Evolutionary conservation across 495 filamentous ascomycete genomes (phyloP), one percentile per base, ranked within the genome.

Genomic region (Sphaerosporella brunnea): DNA sequence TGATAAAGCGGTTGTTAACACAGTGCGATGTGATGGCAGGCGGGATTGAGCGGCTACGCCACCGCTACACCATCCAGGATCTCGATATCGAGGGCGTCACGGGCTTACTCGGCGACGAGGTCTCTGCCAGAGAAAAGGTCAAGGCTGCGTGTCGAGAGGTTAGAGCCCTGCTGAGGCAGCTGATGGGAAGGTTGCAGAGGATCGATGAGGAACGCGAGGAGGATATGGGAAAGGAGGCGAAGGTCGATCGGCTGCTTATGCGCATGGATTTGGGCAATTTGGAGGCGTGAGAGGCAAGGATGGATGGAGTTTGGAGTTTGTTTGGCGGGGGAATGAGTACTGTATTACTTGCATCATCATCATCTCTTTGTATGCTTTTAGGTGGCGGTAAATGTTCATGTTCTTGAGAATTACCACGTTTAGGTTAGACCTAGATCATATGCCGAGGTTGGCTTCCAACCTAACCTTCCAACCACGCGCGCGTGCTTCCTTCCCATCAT

Each of bases 241-340:
- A 83, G 5, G 74, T 90, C 19, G 82, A 88, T 65, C 68, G 81
- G 44, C 66, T 93, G 59, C 59, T 93, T 36, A 86, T 92, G 81
- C 87, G 88, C 61, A 64, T 93, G 48, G 84, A 90, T 66, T 84
- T 83, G 34, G 52, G 49, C 16, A 48, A 51, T 51, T 37, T 60
- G 25, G 48, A 36, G 7, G 40, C 40, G 40, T 43, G 23, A 43
- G 10, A 8, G 10, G 40, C 13, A 10, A 1, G 21, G 40, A 43
- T 19, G 40, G 40, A 40, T 19, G 40, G 40, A 43, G 40, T 43
- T 25, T 43, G 40, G 40, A 43, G 40, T 43, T 43, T 40, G 37
- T n/a, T n/a, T n/a, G n/a, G n/a, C n/a, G n/a, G n/a, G n/a, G n/a
- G n/a, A n/a, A n/a, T n/a, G n/a, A n/a, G n/a, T n/a, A n/a, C n/a